phyloP scores from a whole-genome alignment of 2,329 filamentous ascomycete genomes.

The Venturia pyrina region DNA sequence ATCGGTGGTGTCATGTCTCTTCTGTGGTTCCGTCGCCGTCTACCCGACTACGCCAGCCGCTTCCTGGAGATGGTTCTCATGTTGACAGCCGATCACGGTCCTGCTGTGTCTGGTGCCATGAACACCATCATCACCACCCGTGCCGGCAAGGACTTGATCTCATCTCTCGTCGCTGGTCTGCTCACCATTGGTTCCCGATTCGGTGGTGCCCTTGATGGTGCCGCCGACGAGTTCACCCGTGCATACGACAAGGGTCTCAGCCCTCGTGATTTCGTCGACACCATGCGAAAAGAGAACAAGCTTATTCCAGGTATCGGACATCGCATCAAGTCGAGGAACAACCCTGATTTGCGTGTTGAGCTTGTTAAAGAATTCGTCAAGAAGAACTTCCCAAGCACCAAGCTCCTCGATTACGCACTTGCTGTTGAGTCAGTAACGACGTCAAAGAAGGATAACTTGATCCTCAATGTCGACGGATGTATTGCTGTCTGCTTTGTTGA shows the following conservation, averaged over 20 bases:
- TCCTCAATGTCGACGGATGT: conserved; percentile 97
- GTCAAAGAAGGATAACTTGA: conserved; percentile 99
- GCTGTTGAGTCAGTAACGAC: conserved; percentile 97
- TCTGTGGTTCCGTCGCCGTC: conserved; percentile 97
- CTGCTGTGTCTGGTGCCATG: conserved; percentile 98
- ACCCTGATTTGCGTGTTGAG: conserved; percentile 98
- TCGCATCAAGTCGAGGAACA: conserved; percentile 99
- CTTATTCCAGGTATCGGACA: conserved; percentile 98
- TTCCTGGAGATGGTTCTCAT: conserved; percentile 99
- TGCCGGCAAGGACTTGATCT: conserved; percentile 98
- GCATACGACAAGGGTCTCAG: conserved; percentile 96
- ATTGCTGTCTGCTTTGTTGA: conserved; percentile 99
- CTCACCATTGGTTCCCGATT: conserved; percentile 97
- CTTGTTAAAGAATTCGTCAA: conserved; percentile 98
- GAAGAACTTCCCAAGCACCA: conserved; percentile 94
- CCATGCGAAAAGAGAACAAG: conserved; percentile 99
- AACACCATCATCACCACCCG: conserved; percentile 99
- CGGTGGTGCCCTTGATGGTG: conserved; percentile 95
- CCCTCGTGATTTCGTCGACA: conserved; percentile 97
- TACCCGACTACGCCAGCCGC: conserved; percentile 92
- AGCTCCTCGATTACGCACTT: conserved; percentile 97
- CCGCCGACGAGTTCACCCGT: conserved; percentile 96
- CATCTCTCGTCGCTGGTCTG: conserved; percentile 87
- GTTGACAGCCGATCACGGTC: conserved; percentile 98
- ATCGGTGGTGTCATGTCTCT: conserved; percentile 99